These are phyloP conservation scores for Elsinoe ampelina DNA, from an alignment of 2,329 filamentous ascomycete species.

Conservation along the genomic window DNA sequence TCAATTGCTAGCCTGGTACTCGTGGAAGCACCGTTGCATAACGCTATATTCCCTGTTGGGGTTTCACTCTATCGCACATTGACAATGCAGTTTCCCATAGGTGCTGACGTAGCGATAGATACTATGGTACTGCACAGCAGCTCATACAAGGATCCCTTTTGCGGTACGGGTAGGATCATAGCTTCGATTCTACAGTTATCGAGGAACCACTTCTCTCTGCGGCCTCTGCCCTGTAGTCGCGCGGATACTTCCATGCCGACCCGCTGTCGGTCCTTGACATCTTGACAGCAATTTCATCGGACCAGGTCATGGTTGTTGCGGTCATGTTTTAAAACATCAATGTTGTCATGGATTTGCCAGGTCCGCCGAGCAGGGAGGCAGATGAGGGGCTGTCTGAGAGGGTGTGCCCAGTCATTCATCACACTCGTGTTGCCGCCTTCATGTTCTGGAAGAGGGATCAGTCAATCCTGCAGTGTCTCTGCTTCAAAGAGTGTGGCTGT, in stretches of 20 bases:
- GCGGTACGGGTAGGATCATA: conserved; percentile 7
- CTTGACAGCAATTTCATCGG: conserved; percentile 7
- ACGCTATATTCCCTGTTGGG: conserved; percentile 12
- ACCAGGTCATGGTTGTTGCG: not conserved
- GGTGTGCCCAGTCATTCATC: not conserved
- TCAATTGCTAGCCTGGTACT: conserved; percentile 1
- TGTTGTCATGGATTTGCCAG: not conserved
- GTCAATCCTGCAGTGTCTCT: not conserved
- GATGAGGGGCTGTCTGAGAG: not conserved
- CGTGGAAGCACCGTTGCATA: conserved; percentile 2
- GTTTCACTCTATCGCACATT: conserved; percentile 13
- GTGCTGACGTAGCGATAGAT: not conserved
- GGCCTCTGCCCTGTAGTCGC: not conserved
- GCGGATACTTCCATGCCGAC: conserved; percentile 3
- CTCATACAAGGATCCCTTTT: not conserved
- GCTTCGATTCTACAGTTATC: conserved; percentile 4
- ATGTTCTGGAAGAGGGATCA: not conserved
- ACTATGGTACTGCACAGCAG: not conserved
- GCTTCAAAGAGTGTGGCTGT: not conserved
- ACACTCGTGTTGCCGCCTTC: not conserved
- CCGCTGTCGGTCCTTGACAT: not conserved
- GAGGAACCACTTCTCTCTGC: not conserved
- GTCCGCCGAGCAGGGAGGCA: not conserved
- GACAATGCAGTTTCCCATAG: not conserved
- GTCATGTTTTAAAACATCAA: not conserved